Base-by-base conservation (phyloP, 1,284 basidiomycete species). In the Austroboletus niveus region DNA sequence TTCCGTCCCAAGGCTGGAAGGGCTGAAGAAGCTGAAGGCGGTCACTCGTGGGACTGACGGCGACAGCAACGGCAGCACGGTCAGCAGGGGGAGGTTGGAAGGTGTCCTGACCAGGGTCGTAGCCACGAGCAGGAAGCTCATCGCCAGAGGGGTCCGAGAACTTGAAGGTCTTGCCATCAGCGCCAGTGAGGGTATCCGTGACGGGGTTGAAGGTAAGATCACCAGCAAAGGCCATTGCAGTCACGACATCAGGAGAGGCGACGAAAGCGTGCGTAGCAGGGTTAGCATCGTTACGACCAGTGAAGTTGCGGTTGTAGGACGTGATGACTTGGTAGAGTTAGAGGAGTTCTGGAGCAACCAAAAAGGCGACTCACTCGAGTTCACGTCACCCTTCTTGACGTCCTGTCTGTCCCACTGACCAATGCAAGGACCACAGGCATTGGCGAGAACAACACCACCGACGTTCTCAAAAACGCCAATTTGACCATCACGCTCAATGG, bases 231-330 rank as follows among this genome's bases (percentile, higher is more conserved):
- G 90, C 87, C 82, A 99, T 88, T 59, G 97, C 96, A 62, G 97
- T 99, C 70, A 98, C 96, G 66, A 99, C 77, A 71, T 98, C 97
- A 51, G 97, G 96, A 52, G 95, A 98, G 50, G 97, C 92, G 68
- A 99, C 95, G 69, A 99, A 99, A 51, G 95, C 94, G 75, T 98
- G 96, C 46, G 97, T 99, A 58, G 94, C 94, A 35, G 95, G 94
- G 84, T 99, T 99, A 65, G 96, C 96, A 70, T 99, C 97, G 76
- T 99, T 99, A 73, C 96, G 94, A 57, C 94, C 96, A 63, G 96
- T 98, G 80, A 99, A 99, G 89, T 99, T 99, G 75, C 97, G 94
- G 87, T 99, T 99, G 87, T 99, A 99, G 27, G 95, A 98, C 49
- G 96, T 97, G 76, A 98, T 93, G 79, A 98, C 86, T 89, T 46